These are phyloP conservation scores for Eleusine coracana DNA, from an alignment of 176 grass and related monocot species.

Conservation along the genomic window DNA sequence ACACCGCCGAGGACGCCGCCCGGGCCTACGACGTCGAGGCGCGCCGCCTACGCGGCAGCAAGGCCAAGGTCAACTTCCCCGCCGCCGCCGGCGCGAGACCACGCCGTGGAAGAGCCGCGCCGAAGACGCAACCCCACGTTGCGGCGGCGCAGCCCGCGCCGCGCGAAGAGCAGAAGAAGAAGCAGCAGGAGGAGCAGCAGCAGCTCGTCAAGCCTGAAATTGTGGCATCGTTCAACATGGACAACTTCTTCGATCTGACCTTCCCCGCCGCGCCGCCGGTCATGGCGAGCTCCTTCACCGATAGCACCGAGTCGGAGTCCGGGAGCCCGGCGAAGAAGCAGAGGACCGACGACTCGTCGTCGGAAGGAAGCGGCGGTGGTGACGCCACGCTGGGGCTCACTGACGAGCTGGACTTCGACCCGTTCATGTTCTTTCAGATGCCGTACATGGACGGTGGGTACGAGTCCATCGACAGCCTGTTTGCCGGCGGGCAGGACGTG, in stretches of 20 bases:
- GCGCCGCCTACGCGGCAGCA: conserved; percentile 68
- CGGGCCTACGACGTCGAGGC: conserved; percentile 72
- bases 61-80: conserved; percentile 88
- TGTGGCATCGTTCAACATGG: not conserved
- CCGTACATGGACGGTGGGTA: conserved; percentile 50
- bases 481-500: conserved; percentile 43
- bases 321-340: conserved; percentile 8
- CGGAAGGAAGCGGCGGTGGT: not conserved
- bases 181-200: not conserved
- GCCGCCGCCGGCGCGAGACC: not conserved
- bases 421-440: conserved; percentile 48
- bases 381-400: conserved; percentile 20
- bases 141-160: not conserved
- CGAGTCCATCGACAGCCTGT: conserved; percentile 45
- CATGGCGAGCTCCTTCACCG: conserved; percentile 30
- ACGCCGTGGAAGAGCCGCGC: not conserved
- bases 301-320: conserved; percentile 12
- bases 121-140: not conserved
- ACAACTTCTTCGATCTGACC: conserved; percentile 26
- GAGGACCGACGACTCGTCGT: conserved; percentile 15
- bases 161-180: not conserved
- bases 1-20: conserved; percentile 68
- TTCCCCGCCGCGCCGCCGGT: not conserved
- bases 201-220: not conserved
- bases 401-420: conserved; percentile 51